Conservation (phyloP, 805 yeast genomes). For the Candida broadrunensis region DNA sequence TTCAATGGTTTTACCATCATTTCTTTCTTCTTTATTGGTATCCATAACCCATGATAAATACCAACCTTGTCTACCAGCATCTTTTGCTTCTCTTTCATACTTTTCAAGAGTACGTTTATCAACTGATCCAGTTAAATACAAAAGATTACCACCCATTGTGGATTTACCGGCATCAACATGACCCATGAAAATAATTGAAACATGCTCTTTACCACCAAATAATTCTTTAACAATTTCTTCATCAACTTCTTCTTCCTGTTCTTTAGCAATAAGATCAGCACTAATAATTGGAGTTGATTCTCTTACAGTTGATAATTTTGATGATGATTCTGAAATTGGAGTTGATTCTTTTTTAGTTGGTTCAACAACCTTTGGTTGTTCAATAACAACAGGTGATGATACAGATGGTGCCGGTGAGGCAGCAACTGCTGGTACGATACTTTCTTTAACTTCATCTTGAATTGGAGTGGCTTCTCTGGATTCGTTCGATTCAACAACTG, state of each 20-base stretch:
- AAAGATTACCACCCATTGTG: conserved; percentile 97
- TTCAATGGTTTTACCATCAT: conserved; percentile 98
- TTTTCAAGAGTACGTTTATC: conserved; percentile 98
- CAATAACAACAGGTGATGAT: conserved; percentile 22
- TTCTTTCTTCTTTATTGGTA: conserved; percentile 97
- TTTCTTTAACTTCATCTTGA: conserved; percentile 22
- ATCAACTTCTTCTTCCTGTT: conserved; percentile 80
- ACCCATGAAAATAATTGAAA: conserved; percentile 97
- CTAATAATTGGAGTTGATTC: conserved; percentile 15
- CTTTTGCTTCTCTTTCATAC: conserved; percentile 97
- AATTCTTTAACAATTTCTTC: conserved; percentile 85
- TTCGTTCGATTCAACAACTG: conserved; percentile 10
- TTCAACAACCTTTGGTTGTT: conserved; percentile 17
- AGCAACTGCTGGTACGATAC: conserved; percentile 20
- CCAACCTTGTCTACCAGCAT: conserved; percentile 99
- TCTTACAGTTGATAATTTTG: conserved; percentile 10
- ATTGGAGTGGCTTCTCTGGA: conserved; percentile 14
- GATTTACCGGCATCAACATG: conserved; percentile 99
- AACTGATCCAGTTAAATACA: conserved; percentile 92
- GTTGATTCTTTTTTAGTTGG: conserved; percentile 10
- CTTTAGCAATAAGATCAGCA: conserved; percentile 57
- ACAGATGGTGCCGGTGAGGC: conserved; percentile 16
- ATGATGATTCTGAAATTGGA: conserved; percentile 13
- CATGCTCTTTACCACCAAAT: conserved; percentile 97
- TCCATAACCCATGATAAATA: conserved; percentile 99